Conservation (phyloP, 2,329 filamentous ascomycete genomes). For the Colletotrichum musicola region DNA sequence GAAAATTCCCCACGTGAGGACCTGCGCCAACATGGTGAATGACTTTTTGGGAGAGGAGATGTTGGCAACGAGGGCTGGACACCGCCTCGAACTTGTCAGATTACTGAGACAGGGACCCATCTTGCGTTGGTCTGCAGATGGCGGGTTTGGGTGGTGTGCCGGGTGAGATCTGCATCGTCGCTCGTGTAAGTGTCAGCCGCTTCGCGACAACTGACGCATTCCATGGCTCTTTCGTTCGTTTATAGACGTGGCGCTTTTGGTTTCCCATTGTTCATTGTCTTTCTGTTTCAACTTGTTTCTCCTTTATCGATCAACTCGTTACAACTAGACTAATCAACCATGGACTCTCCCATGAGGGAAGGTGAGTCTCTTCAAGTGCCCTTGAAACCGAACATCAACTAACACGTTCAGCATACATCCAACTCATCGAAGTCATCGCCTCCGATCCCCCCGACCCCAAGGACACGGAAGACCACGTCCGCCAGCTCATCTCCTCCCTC, state of each 20-base stretch:
- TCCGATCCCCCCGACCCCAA: slow-evolving; percentile 12
- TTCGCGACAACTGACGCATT: slow-evolving; percentile 14
- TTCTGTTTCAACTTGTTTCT: neutral
- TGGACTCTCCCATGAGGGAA: slow-evolving; percentile 40
- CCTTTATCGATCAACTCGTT: neutral
- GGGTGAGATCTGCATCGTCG: slow-evolving; percentile 7
- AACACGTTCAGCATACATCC: slow-evolving; percentile 31
- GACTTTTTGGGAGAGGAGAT: slow-evolving; percentile 9
- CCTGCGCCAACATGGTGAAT: slow-evolving; percentile 13
- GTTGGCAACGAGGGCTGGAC: neutral
- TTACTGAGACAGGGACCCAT: slow-evolving; percentile 12
- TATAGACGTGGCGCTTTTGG: slow-evolving; percentile 3
- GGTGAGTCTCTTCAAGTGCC: neutral
- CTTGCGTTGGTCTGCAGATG: slow-evolving; percentile 1
- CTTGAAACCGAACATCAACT: neutral
- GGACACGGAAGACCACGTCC: slow-evolving; percentile 30
- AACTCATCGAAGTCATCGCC: slow-evolving; percentile 38
- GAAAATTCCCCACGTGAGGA: slow-evolving; percentile 35
- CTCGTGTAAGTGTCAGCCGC: slow-evolving; percentile 36
- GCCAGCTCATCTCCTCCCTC: slow-evolving; percentile 37
- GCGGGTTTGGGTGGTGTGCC: slow-evolving; percentile 8
- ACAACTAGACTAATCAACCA: neutral
- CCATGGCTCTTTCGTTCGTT: neutral
- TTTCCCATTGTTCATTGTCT: neutral
- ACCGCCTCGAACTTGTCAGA: neutral